Conservation (phyloP, 192 early-diverging fungal genomes). For the Mortierella alpina region DNA sequence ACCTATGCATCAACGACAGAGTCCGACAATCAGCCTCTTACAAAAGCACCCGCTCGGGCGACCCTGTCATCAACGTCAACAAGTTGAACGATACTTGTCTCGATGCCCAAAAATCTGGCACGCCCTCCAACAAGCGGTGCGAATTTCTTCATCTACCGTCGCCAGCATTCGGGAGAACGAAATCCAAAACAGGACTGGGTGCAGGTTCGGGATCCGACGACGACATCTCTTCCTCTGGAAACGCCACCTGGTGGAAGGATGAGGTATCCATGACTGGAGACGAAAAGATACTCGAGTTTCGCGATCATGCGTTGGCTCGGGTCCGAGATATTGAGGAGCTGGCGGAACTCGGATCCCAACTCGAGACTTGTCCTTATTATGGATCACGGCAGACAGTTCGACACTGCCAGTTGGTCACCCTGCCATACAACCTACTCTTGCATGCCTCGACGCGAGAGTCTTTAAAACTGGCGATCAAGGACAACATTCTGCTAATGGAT, state of each 20-base stretch:
- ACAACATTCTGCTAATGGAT: constrained; percentile 87
- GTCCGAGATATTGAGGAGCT: constrained; percentile 91
- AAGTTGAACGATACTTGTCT: constrained; percentile 79
- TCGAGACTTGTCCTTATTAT: constrained; percentile 85
- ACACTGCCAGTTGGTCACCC: constrained; percentile 75
- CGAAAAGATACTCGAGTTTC: constrained; percentile 66
- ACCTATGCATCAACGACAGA: constrained; percentile 83
- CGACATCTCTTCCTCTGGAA: not conserved
- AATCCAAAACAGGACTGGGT: not conserved
- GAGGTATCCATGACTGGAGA: constrained; percentile 33
- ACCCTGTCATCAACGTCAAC: constrained; percentile 56
- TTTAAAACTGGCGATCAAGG: constrained; percentile 72
- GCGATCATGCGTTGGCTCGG: constrained; percentile 57
- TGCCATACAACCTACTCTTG: constrained; percentile 91
- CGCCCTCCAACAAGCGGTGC: constrained; percentile 23
- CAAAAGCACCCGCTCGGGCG: constrained; percentile 2
- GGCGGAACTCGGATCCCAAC: constrained; percentile 66
- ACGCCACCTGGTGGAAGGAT: constrained; percentile 5
- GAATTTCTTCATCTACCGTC: constrained; percentile 26
- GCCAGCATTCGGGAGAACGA: constrained; percentile 1
- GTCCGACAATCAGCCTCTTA: constrained; percentile 18
- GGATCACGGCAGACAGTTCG: constrained; percentile 71
- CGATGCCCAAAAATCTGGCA: constrained; percentile 80
- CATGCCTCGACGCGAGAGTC: constrained; percentile 79
- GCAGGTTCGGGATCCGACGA: not conserved